Base-by-base conservation (phyloP, 1,284 basidiomycete genomes). In the Melampsora americana region DNA sequence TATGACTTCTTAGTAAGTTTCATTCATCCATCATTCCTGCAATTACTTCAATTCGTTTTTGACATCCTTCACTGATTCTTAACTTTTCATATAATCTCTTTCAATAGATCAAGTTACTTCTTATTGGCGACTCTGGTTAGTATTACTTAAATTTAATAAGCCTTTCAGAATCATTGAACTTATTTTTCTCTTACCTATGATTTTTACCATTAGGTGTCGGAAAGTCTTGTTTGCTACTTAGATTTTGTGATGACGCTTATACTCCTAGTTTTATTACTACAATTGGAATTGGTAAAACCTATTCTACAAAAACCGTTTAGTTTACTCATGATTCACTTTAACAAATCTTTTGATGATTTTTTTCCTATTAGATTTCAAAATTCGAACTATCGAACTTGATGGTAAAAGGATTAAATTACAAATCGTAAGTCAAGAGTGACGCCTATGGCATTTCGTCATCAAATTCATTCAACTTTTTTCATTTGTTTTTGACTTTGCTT, bases 231-330 rank as follows among this genome's bases (percentile, higher is more conserved):
- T 87, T 99, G 20, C 87, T 99, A 77, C 88, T 99, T 77, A 92
- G 96, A 79, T 99, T 99, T 89, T 99, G 95, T 84, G 96, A 99
- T 85, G 96, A 99, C 84, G 93, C 95, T 79, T 99, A 95, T 95
- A 99, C 96, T 46, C 95, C 95, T 39, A 95, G 93, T 56, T 99
- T 99, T 87, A 99, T 99, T 85, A 99, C 95, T 67, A 99, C 95
- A 68, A 99, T 99, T 83, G 96, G 94, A 48, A 82, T 83, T 42
- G 82, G 82, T 72, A 14, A 28, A 30, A 46, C 28, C 35, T 53
- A 28, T 46, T n/a, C n/a, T n/a, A n/a, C n/a, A n/a, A 61, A 20
- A 20, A 20, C 16, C 50, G 3, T 53, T 5, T 53, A 3, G 30
- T 28, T 44, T 32, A 61, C 44, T n/a, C 16, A 26, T 61, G 30